These are phyloP conservation scores for Trichoderma atrobrunneum DNA, from an alignment of 2,329 filamentous ascomycete genomes.

Conservation along the genomic window DNA sequence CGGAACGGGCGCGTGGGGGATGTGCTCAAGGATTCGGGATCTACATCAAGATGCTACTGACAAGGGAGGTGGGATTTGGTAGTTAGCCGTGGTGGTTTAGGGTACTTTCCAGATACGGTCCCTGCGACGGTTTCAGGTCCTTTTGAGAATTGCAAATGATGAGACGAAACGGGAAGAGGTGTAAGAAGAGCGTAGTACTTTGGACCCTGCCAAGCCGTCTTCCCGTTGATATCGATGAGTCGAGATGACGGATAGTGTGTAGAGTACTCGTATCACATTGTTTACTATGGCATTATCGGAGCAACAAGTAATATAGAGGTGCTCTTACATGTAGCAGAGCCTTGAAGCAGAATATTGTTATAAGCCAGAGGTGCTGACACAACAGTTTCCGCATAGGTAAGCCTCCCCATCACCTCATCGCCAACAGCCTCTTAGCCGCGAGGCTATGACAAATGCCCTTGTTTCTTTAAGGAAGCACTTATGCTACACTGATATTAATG, in stretches of 20 bases:
- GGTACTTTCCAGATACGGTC: background rate
- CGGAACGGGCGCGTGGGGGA: background rate
- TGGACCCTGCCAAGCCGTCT: background rate
- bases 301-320: background rate
- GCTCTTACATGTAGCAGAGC: background rate
- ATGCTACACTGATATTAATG: background rate
- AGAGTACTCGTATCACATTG: background rate
- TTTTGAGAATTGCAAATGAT: background rate
- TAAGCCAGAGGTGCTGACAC: background rate
- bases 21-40: constrained; percentile 2
- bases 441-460: background rate
- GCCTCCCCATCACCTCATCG: background rate
- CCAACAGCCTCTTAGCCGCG: background rate
- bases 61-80: background rate
- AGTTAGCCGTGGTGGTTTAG: background rate
- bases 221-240: background rate
- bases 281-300: background rate
- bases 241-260: background rate
- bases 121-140: background rate
- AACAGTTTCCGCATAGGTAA: background rate
- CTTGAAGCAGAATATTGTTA: background rate
- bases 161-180: background rate
- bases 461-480: background rate
- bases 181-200: background rate
- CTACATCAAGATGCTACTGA: background rate